These are phyloP conservation scores for Alternaria gaisen DNA, from an alignment of 2,329 filamentous ascomycete species.

Conservation along the genomic window DNA sequence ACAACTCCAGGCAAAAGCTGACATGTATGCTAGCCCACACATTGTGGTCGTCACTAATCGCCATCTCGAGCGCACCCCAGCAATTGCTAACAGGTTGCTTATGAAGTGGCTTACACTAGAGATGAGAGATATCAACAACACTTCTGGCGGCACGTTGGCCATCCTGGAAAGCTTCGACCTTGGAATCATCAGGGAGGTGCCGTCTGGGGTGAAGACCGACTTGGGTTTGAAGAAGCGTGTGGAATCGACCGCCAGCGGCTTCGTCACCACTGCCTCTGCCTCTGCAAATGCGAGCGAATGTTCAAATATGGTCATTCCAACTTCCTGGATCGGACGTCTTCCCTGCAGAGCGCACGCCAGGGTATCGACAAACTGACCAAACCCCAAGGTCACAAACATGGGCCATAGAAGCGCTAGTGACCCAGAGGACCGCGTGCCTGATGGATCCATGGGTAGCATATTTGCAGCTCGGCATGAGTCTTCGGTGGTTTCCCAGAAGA, in stretches of 20 bases:
- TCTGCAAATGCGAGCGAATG: constrained; percentile 96
- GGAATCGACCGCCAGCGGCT: constrained; percentile 78
- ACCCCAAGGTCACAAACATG: constrained; percentile 72
- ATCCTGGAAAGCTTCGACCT: constrained; percentile 74
- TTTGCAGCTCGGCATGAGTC: constrained; percentile 77
- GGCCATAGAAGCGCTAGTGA: constrained; percentile 82
- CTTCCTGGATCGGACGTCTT: constrained; percentile 80
- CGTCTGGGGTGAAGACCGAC: constrained; percentile 54
- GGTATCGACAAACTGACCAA: constrained; percentile 89
- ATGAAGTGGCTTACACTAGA: constrained; percentile 88
- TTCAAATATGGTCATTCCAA: constrained; percentile 95
- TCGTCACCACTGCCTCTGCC: constrained; percentile 86
- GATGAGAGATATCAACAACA: constrained; percentile 85
- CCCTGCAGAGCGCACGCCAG: constrained; percentile 89
- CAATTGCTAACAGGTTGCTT: constrained; percentile 82
- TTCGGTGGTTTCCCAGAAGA: constrained; percentile 78
- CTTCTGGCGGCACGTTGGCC: constrained; percentile 88
- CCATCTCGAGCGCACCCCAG: constrained; percentile 79
- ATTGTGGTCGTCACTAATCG: constrained; percentile 87
- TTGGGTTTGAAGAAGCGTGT: constrained; percentile 55
- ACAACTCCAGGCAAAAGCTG: constrained; percentile 80
- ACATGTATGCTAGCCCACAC: constrained; percentile 92
- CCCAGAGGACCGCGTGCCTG: constrained; percentile 68
- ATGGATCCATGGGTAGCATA: constrained; percentile 70
- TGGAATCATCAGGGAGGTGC: constrained; percentile 51